Percentiles rank a stretch among this genome's conserved stretches.
Evolutionary conservation across 306 rosid genomes (phyloP).

Genomic region (Quercus robur): DNA sequence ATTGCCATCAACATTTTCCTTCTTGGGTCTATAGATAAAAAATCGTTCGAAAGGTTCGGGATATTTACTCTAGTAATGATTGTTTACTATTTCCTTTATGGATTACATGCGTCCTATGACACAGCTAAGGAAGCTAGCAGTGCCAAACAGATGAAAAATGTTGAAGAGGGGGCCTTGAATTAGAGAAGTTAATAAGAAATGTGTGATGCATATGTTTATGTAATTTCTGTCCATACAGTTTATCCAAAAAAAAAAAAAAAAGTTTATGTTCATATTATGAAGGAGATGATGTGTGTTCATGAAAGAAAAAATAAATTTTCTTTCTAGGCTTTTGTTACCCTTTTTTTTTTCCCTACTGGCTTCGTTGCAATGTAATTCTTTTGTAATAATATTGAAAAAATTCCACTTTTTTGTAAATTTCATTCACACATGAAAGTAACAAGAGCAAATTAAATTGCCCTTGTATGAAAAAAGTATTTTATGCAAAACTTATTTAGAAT

Average conservation of each 20-base stretch:
- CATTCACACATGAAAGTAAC: too few species aligned
- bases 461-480: too few species aligned
- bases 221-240: too few species aligned
- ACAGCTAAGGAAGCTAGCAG: conserved; percentile 29
- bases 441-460: too few species aligned
- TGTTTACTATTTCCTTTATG: conserved; percentile 38
- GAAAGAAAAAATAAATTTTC: too few species aligned
- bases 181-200: neutral
- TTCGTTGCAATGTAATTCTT: too few species aligned
- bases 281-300: neutral
- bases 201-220: neutral
- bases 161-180: neutral
- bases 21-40: conserved; percentile 65
- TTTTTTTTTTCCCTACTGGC: too few species aligned
- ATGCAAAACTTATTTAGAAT: too few species aligned
- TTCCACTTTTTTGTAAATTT: too few species aligned
- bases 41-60: conserved; percentile 45
- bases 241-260: too few species aligned
- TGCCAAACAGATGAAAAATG: neutral
- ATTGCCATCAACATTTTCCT: conserved; percentile 72
- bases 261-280: neutral
- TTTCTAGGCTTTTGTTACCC: too few species aligned
- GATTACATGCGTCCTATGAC: conserved; percentile 51
- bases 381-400: too few species aligned
- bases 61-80: conserved; percentile 28